A percentile compares a stretch with the other conserved stretches of the same genome.
These are phyloP conservation scores for Licmophora abbreviata DNA, from an alignment of 108 stramenopile species.

Conservation along the genomic window DNA sequence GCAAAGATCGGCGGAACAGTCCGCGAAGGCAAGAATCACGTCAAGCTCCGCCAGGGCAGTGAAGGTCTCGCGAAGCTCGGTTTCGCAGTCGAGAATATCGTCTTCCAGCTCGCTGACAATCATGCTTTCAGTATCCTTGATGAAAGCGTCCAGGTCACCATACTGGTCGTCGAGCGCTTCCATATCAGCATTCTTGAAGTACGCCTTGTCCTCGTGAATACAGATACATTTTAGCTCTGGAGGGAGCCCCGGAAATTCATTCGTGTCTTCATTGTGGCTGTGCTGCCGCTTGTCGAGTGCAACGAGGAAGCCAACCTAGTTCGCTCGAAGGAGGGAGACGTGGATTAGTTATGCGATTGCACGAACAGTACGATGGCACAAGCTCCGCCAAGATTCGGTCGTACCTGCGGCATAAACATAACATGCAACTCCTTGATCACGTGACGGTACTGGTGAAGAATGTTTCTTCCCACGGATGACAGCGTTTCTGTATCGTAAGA, in stretches of 20 bases:
- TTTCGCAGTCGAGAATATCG: constrained; percentile 76
- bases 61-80: constrained; percentile 72
- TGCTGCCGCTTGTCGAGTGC: constrained; percentile 48
- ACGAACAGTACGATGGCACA: too few species aligned
- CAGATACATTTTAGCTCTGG: constrained; percentile 72
- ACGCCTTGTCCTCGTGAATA: constrained; percentile 63
- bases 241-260: constrained; percentile 48
- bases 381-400: too few species aligned
- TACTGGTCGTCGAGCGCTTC: constrained; percentile 77
- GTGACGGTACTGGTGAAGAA: constrained; percentile 46
- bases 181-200: constrained; percentile 84
- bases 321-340: background rate
- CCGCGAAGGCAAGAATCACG: constrained; percentile 81
- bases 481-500: constrained; percentile 22
- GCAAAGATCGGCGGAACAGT: constrained; percentile 72
- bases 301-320: constrained; percentile 82
- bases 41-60: constrained; percentile 80
- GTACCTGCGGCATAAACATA: constrained; percentile 82
- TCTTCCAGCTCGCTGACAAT: constrained; percentile 92
- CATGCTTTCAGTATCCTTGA: constrained; percentile 80
- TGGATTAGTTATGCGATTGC: background rate
- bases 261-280: constrained; percentile 25
- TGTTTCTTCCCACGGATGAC: constrained; percentile 37
- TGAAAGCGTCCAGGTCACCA: constrained; percentile 87
- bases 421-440: constrained; percentile 64